Base-by-base conservation (phyloP, 306 rosid genomes). In the Spatholobus suberectus region DNA sequence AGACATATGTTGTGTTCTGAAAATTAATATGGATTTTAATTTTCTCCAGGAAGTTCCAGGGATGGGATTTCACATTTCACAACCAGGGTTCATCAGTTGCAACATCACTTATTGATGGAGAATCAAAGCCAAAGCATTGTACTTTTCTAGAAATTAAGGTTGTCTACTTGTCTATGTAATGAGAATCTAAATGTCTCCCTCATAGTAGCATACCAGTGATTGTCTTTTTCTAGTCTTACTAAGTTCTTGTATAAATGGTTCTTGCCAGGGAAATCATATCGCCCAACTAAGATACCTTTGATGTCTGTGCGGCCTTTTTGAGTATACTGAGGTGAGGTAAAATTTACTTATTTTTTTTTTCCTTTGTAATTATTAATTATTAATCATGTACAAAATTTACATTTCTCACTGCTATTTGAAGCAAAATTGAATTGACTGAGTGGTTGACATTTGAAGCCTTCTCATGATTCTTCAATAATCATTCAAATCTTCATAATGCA, bases 51-150 rank as follows among this genome's bases (percentile, higher is more conserved):
- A 96, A 89, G 97, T 96, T 89, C 91, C 98, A 8, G 99, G 98
- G 83, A 94, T 94, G 99, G 98, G 99, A 62, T 96, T 96, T 88
- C 99, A 96, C 92, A 93, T 96, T 84, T 86, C 99, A 26, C 99
- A 96, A 81, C 99, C 99, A 78, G 99, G 99, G 70, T 96, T n/a
- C 99, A 37, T 96, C 99, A 24, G 99, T 96, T 70, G 99, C 99
- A 70, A 96, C 98, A 86, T 96, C 99, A 69, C 93, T 96, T 61
- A 96, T 96, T 80, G 99, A 94, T 80, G 99, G 99, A 77, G 99
- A 96, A 87, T 96, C 99, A 51, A 96, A 94, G 88, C 99, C 99
- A 8, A 96, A 96, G 78, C 99, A 94, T n/a, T 73, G 97, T 92
- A 7, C 98, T 96, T 89, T 96, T 57, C 72, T 96, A 75, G 99